These are phyloP conservation scores for Neurospora crassa DNA, from an alignment of 2,329 filamentous ascomycete genomes.

Conservation along the genomic window DNA sequence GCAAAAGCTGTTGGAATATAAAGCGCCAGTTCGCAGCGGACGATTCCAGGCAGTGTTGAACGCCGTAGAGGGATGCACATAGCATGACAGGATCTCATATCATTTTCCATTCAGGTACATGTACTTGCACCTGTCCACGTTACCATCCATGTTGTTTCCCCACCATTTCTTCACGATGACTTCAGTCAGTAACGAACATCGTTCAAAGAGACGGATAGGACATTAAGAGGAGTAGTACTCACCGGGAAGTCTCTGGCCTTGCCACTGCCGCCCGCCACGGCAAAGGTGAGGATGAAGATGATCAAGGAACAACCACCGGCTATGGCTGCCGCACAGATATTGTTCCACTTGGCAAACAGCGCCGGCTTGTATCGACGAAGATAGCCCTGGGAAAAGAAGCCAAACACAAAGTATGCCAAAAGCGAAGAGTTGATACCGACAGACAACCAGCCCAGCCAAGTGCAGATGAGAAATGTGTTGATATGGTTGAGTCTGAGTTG, in stretches of 20 bases:
- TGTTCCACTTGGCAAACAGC: constrained; percentile 22
- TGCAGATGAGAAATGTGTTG: constrained; percentile 31
- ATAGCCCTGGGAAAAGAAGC: constrained; percentile 24
- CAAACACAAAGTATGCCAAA: constrained; percentile 23
- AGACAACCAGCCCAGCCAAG: constrained; percentile 31
- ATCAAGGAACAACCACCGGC: constrained; percentile 20
- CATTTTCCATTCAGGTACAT: not conserved
- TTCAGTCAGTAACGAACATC: not conserved
- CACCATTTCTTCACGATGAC: not conserved
- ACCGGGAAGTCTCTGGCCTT: constrained; percentile 1
- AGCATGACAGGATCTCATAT: not conserved
- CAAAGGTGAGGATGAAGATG: constrained; percentile 21
- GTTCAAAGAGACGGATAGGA: not conserved
- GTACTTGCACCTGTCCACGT: not conserved
- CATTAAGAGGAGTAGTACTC: not conserved
- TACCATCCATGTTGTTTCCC: not conserved
- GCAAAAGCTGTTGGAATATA: not conserved
- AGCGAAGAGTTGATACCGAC: constrained; percentile 32
- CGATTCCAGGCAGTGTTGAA: not conserved
- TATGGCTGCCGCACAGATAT: constrained; percentile 19
- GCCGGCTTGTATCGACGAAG: constrained; percentile 18
- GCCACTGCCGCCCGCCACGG: constrained; percentile 18
- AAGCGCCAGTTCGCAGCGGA: no score
- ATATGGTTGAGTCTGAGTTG: constrained; percentile 23
- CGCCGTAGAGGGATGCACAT: not conserved